phyloP scores from a whole-genome alignment of 768 basidiomycete genomes.

The Tulasnella calospora region DNA sequence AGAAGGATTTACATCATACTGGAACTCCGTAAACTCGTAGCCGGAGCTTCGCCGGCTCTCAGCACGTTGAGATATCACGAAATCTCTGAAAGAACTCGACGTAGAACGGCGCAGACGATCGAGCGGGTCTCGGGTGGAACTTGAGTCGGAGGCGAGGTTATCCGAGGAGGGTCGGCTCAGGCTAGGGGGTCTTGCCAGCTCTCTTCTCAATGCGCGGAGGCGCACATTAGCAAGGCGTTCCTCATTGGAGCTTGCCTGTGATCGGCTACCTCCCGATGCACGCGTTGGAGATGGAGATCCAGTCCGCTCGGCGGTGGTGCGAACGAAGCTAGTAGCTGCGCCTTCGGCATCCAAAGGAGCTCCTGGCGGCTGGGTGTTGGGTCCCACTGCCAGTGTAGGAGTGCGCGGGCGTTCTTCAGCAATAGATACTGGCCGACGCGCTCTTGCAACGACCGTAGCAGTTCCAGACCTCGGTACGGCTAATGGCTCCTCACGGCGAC shows the following conservation, averaged over 20 bases:
- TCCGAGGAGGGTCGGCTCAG: conserved; percentile 61
- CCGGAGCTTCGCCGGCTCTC: not conserved
- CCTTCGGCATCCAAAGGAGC: not conserved
- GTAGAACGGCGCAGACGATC: not conserved
- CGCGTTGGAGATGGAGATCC: conserved; percentile 11
- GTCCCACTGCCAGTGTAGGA: not conserved
- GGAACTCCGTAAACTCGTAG: not conserved
- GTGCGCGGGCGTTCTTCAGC: not conserved
- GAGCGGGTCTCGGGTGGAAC: not conserved
- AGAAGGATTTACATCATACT: not conserved
- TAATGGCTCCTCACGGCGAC: not conserved
- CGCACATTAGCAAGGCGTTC: not conserved
- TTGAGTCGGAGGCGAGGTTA: conserved; percentile 52
- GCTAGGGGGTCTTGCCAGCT: conserved; percentile 59
- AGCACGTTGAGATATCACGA: not conserved
- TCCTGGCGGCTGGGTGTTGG: not conserved
- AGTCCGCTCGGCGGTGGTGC: not conserved
- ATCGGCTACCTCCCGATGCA: not conserved
- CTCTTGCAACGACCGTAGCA: not conserved
- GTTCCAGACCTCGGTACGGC: not conserved
- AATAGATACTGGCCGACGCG: not conserved
- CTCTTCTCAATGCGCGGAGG: conserved; percentile 42
- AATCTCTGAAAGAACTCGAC: not conserved
- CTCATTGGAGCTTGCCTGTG: not conserved
- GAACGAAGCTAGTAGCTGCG: conserved; percentile 1